phyloP scores from a whole-genome alignment of 176 grass and related monocot genomes.

The Oryza meyeriana region DNA sequence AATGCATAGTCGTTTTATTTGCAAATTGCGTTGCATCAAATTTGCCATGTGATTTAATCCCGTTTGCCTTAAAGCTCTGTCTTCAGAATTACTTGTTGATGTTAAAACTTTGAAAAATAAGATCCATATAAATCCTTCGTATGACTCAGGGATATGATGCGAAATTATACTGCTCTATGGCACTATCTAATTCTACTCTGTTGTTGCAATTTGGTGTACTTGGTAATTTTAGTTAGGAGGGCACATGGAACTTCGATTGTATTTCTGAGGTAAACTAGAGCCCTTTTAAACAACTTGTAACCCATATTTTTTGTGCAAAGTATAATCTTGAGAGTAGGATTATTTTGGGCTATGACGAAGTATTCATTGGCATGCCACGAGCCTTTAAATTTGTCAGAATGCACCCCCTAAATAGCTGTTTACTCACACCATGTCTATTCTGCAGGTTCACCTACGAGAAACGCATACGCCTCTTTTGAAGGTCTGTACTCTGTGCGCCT shows the following conservation, averaged over 20 bases:
- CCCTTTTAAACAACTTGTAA: neutral
- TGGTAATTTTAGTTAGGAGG: neutral
- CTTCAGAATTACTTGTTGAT: conserved; percentile 2
- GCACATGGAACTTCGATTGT: neutral
- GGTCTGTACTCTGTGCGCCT: conserved; percentile 54
- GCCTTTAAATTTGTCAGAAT: neutral
- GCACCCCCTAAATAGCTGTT: neutral
- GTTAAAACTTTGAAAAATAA: neutral
- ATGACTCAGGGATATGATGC: neutral
- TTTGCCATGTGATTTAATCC: conserved; percentile 2
- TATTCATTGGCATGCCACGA: neutral
- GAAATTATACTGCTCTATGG: neutral
- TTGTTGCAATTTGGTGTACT: neutral
- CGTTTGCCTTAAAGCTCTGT: neutral
- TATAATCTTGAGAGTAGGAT: neutral
- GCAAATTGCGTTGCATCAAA: neutral
- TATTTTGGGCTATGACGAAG: neutral
- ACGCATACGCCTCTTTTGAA: conserved; percentile 91
- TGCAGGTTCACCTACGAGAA: conserved; percentile 82
- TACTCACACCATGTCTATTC: conserved; percentile 24
- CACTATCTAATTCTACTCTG: neutral
- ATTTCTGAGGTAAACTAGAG: conserved; percentile 18
- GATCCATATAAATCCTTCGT: neutral
- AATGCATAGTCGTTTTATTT: conserved; percentile 8
- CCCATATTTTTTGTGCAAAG: neutral